Evolutionary conservation across 495 filamentous ascomycete genomes (phyloP).

Genomic region (Penicillium odoratum): DNA sequence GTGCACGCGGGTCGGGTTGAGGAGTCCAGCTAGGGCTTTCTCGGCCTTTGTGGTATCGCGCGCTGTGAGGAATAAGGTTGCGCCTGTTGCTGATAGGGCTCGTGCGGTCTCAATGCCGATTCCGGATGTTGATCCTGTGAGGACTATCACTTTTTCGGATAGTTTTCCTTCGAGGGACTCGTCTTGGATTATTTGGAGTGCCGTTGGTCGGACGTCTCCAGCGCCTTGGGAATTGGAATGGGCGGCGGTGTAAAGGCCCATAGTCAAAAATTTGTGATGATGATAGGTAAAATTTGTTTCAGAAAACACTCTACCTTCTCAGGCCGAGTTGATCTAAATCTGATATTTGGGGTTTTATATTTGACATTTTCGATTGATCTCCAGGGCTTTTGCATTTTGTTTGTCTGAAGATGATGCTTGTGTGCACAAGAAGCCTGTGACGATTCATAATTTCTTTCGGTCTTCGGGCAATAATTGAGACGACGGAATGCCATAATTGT

Average conservation of each 20-base stretch:
- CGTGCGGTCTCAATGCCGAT: conserved; percentile 53
- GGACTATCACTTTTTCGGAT: conserved; percentile 42
- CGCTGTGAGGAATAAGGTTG: conserved; percentile 42
- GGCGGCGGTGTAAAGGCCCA: conserved; percentile 33
- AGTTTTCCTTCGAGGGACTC: conserved; percentile 40
- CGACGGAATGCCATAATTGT: too few relatives aligned
- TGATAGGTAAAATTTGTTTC: too few relatives aligned
- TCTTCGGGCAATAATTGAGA: too few relatives aligned
- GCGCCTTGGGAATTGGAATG: conserved; percentile 43
- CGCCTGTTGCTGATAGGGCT: conserved; percentile 48
- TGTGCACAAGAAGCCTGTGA: too few relatives aligned
- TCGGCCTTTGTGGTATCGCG: conserved; percentile 39
- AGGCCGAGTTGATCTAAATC: too few relatives aligned
- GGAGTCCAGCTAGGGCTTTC: conserved; percentile 18
- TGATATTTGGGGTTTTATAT: too few relatives aligned
- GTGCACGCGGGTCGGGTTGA: conserved; percentile 10
- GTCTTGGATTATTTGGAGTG: conserved; percentile 52
- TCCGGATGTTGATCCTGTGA: conserved; percentile 50
- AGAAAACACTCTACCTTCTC: too few relatives aligned
- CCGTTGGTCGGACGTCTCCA: conserved; percentile 58
- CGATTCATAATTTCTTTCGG: too few relatives aligned
- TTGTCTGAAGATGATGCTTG: too few relatives aligned
- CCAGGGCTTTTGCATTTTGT: too few relatives aligned
- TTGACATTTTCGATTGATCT: too few relatives aligned
- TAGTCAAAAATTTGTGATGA: not conserved